Conservation (phyloP, 1,284 basidiomycete genomes). For the Apiotrichum porosum region DNA sequence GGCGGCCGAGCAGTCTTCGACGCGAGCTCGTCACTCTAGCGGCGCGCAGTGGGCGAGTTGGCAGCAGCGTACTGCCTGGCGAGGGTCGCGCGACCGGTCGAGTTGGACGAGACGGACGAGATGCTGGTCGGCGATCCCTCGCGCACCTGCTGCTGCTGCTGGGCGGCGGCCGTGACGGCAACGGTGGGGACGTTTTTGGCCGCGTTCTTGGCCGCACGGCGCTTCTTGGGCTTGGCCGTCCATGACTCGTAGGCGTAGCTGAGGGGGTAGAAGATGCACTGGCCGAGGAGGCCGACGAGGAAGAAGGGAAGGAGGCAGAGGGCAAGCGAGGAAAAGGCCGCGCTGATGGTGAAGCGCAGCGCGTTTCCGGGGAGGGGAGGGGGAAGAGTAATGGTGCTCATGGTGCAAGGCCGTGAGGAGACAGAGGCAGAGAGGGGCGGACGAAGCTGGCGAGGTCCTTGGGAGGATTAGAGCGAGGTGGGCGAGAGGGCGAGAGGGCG, state of each 20-base stretch:
- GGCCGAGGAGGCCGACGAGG: conserved; percentile 3
- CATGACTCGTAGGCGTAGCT: not conserved
- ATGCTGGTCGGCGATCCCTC: no score
- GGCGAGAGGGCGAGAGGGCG: no score
- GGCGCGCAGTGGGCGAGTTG: no score
- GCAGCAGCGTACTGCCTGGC: no score
- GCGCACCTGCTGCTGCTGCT: no score
- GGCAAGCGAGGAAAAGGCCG: conserved; percentile 3
- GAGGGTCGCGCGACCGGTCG: no score
- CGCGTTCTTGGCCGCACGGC: not conserved
- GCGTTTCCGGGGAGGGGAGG: conserved; percentile 3
- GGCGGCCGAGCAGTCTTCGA: no score
- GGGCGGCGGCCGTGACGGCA: not conserved
- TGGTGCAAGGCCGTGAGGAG: not conserved
- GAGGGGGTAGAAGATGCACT: conserved; percentile 1
- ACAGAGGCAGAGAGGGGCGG: no score
- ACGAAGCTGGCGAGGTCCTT: no score
- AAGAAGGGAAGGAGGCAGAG: conserved; percentile 8
- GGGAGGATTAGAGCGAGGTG: no score
- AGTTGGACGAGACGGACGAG: not conserved
- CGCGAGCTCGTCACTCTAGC: no score
- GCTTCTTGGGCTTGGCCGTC: not conserved
- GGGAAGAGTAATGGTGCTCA: conserved; percentile 1
- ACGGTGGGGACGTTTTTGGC: not conserved
- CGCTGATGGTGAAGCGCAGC: conserved; percentile 8